phyloP scores from a whole-genome alignment of 2,329 filamentous ascomycete species.

The Pseudogymnoascus sp. region DNA sequence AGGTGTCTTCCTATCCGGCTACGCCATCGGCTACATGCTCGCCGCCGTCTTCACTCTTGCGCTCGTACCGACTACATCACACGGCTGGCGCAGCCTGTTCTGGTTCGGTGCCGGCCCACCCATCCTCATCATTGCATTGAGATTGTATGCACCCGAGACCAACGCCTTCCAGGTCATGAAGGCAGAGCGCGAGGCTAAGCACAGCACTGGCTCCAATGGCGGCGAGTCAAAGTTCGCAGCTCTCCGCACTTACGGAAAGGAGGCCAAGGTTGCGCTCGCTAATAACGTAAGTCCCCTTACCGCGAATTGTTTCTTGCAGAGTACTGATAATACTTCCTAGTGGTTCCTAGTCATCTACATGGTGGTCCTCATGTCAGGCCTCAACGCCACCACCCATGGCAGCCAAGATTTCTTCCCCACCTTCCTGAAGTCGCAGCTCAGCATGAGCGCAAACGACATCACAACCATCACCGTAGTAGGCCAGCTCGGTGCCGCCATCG shows the following conservation, averaged over 20 bases:
- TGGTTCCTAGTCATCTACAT: constrained; percentile 72
- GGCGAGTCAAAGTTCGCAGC: constrained; percentile 53
- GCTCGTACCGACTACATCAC: constrained; percentile 62
- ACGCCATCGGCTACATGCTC: constrained; percentile 22
- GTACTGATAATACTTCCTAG: constrained; percentile 42
- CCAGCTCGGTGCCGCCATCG: constrained; percentile 57
- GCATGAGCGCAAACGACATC: constrained; percentile 26
- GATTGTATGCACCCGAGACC: constrained; percentile 69
- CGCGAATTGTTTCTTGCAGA: no score
- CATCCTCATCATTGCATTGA: constrained; percentile 66
- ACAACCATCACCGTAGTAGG: constrained; percentile 62
- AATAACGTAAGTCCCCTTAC: constrained; percentile 25
- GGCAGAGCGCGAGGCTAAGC: constrained; percentile 49
- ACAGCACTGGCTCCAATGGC: constrained; percentile 56
- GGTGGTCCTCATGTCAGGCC: constrained; percentile 77
- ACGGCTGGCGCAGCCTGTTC: constrained; percentile 72
- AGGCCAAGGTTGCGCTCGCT: constrained; percentile 66
- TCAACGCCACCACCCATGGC: constrained; percentile 52
- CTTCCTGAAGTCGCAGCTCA: constrained; percentile 44
- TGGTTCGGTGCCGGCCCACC: constrained; percentile 80
- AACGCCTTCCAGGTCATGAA: constrained; percentile 59
- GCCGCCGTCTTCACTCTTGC: constrained; percentile 47
- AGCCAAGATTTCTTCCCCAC: constrained; percentile 43
- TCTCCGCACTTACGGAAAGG: constrained; percentile 56
- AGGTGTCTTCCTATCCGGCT: constrained; percentile 22